Percentiles rank a stretch among this genome's conserved stretches.
Evolutionary conservation across 169 alveolate species (phyloP).

Genomic region (Cryptosporidium tyzzeri): DNA sequence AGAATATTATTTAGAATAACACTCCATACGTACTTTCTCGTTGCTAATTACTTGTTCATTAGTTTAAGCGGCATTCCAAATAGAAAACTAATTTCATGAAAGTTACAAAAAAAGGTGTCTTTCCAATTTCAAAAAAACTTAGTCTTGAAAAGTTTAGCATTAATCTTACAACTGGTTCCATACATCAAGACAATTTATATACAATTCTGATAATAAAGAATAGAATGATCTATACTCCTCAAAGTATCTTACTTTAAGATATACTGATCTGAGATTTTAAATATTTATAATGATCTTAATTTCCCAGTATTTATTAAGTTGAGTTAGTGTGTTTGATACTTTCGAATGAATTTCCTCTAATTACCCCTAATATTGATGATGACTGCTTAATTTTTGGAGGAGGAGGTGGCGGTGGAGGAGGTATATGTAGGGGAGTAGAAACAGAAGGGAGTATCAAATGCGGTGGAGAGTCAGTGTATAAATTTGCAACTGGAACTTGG

Average conservation of each 20-base stretch:
- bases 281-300: not conserved
- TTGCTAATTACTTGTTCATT: not conserved
- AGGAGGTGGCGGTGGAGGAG: conserved; percentile 46
- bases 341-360: conserved; percentile 10
- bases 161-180: not conserved
- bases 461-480: not conserved
- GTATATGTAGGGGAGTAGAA: conserved; percentile 20
- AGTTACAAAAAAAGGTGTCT: not conserved
- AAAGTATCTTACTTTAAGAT: not conserved
- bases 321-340: not conserved
- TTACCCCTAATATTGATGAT: not conserved
- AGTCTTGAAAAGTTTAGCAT: not conserved
- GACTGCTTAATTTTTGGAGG: conserved; percentile 25
- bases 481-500: conserved; percentile 17
- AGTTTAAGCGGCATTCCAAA: not conserved
- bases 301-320: not conserved
- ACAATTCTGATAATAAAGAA: not conserved
- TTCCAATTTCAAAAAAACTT: not conserved
- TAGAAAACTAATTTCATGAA: not conserved
- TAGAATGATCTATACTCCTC: not conserved
- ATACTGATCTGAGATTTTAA: not conserved
- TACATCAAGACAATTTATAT: not conserved
- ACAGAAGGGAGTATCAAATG: conserved; percentile 10
- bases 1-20: not conserved
- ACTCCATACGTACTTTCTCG: not conserved